Conservation (phyloP, 2,329 filamentous ascomycete species). For the Calonectria multiphialidica region DNA sequence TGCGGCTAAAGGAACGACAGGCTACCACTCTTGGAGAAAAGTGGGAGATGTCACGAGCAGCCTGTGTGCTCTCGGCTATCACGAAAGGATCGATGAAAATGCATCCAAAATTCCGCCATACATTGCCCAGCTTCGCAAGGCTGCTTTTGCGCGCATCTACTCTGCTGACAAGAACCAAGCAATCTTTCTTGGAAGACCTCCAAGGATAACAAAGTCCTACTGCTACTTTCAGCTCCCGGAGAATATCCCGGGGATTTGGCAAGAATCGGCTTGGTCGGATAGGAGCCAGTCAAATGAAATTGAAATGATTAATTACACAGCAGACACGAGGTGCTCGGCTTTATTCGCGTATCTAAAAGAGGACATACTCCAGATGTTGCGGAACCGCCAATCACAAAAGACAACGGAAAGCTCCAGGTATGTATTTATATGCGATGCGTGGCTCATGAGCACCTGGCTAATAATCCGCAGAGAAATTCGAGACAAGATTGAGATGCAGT, state of each 20-base stretch:
- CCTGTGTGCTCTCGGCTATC: slow-evolving; percentile 60
- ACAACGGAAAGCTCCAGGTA: neutral
- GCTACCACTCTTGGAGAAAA: slow-evolving; percentile 57
- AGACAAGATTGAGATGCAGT: slow-evolving; percentile 20
- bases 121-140: slow-evolving; percentile 53
- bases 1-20: neutral
- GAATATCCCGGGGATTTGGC: slow-evolving; percentile 2
- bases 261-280: neutral
- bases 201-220: slow-evolving; percentile 48
- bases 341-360: slow-evolving; percentile 28
- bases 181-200: slow-evolving; percentile 57
- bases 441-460: neutral
- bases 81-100: slow-evolving; percentile 49
- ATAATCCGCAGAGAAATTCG: slow-evolving; percentile 13
- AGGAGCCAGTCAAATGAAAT: neutral
- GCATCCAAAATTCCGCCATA: slow-evolving; percentile 46
- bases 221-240: slow-evolving; percentile 18
- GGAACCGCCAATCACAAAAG: neutral
- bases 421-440: neutral
- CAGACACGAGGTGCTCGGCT: slow-evolving; percentile 28
- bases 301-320: slow-evolving; percentile 24
- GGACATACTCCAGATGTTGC: slow-evolving; percentile 25
- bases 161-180: slow-evolving; percentile 56
- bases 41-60: slow-evolving; percentile 59
- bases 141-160: slow-evolving; percentile 56